Base-by-base conservation (phyloP, 192 early-diverging fungal species). In the Cladochytrium replicatum region DNA sequence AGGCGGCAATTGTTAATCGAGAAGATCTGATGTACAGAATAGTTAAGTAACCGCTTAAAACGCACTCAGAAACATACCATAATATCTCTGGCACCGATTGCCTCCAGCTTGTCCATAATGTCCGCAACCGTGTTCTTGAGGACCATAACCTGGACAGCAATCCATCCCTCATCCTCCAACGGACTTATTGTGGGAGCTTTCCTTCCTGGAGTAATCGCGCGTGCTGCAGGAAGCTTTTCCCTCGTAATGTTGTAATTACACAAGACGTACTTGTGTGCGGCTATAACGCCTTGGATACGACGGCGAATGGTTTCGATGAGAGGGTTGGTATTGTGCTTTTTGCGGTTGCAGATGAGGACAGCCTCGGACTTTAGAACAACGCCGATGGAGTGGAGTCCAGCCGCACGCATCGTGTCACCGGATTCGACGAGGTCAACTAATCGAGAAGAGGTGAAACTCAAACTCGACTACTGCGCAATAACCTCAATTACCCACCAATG, bases 361-460 rank as follows among this genome's bases (percentile, higher is more conserved):
- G 93, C 83, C 56, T 99, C 80, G 9, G 95, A 84, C 0, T 68
- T 69, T 29, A 93, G 29, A 6, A 99, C 57, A 5, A 86, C 91
- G 32, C 76, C 75, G 34, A 99, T 91, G 41, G 84, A 79, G 59
- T 89, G 84, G 17, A 99, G 77, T n/a, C 92, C 91, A n/a, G 95
- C 95, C 15, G 91, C 95, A 39, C 89, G 80, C 95, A 99, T 99
- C n/a, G 95, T 99, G 48, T 99, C 93, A 49, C 95, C 95, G 17
- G 88, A 89, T 71, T 97, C 93, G 40, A 85, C 77, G 26, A 78
- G 50, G 63, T 74, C 74, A n/a, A 82, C 46, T 63, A n/a, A n/a
- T n/a, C n/a, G n/a, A n/a, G n/a, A n/a, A n/a, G n/a, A n/a, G n/a
- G n/a, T n/a, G n/a, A n/a, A n/a, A n/a, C n/a, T n/a, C n/a, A n/a